Percentiles rank a stretch among this genome's conserved stretches.
These are phyloP conservation scores for Fusarium avenaceum DNA, from an alignment of 2,329 filamentous ascomycete species.

Conservation along the genomic window DNA sequence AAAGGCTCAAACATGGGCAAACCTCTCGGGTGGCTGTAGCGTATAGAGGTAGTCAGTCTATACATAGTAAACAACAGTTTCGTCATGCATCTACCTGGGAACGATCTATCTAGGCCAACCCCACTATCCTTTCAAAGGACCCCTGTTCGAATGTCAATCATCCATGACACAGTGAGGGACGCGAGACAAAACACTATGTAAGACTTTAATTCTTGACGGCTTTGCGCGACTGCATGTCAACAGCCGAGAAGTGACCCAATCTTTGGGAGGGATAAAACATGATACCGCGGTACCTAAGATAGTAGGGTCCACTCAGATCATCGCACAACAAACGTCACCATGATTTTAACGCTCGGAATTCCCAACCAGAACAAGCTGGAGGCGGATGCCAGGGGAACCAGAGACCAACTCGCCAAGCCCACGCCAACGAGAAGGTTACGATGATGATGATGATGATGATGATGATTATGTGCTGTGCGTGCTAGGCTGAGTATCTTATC, in stretches of 20 bases:
- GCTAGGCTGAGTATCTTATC: not conserved
- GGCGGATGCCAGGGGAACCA: constrained; percentile 1
- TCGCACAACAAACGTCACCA: constrained; percentile 27
- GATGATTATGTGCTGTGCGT: not conserved
- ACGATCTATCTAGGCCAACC: constrained; percentile 17
- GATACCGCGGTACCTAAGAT: not conserved
- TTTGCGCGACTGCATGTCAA: not conserved
- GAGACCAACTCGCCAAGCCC: too few species aligned
- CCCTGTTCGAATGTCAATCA: constrained; percentile 7
- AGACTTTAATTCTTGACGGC: constrained; percentile 11
- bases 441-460: not conserved
- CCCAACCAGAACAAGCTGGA: not conserved
- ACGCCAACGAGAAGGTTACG: too few species aligned
- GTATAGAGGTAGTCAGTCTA: constrained; percentile 7
- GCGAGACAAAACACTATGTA: constrained; percentile 25
- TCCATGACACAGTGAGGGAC: constrained; percentile 16
- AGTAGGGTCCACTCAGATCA: constrained; percentile 1
- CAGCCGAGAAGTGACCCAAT: constrained; percentile 7
- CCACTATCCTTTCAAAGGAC: constrained; percentile 18
- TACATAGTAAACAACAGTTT: constrained; percentile 25
- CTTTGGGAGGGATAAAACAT: constrained; percentile 4
- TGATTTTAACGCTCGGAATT: constrained; percentile 17
- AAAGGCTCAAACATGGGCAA: too few species aligned
- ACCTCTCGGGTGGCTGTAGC: too few species aligned
- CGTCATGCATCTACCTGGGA: constrained; percentile 20